Evolutionary conservation across 768 basidiomycete species (phyloP).

Genomic region (Russula ochroleuca): DNA sequence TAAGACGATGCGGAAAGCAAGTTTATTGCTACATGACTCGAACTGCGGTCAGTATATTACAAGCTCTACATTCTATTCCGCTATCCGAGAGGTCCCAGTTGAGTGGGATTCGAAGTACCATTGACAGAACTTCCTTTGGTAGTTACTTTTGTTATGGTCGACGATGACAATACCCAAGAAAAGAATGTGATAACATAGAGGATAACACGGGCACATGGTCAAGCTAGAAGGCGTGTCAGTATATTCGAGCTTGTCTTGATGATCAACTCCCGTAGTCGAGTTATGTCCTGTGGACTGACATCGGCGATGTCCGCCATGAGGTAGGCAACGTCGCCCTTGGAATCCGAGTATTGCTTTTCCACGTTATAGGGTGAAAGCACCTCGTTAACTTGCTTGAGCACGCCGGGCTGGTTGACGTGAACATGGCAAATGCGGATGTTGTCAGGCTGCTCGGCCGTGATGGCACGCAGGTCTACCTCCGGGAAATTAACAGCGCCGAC

Average conservation of each 20-base stretch:
- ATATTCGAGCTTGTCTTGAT: conserved; percentile 80
- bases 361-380: conserved; percentile 94
- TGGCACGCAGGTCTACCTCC: conserved; percentile 92
- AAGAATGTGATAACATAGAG: neutral
- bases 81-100: conserved; percentile 21
- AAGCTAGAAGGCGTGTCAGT: conserved; percentile 78
- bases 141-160: neutral
- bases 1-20: conserved; percentile 7
- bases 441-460: conserved; percentile 74
- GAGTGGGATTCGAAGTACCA: conserved; percentile 17
- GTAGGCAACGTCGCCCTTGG: conserved; percentile 89
- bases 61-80: conserved; percentile 13
- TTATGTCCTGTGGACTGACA: conserved; percentile 77
- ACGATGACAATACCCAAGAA: neutral
- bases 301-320: conserved; percentile 96
- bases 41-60: conserved; percentile 12
- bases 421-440: conserved; percentile 91
- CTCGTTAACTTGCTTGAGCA: conserved; percentile 92
- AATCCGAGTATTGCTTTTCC: conserved; percentile 99
- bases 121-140: conserved; percentile 12
- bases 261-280: conserved; percentile 72
- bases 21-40: conserved; percentile 15
- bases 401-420: conserved; percentile 93
- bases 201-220: no score
- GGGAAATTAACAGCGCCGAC: conserved; percentile 98